Percentiles rank a stretch among this genome's conserved stretches.
These are phyloP conservation scores for Kalmanozyma brasiliensis DNA, from an alignment of 1,284 basidiomycete genomes.

Conservation along the genomic window DNA sequence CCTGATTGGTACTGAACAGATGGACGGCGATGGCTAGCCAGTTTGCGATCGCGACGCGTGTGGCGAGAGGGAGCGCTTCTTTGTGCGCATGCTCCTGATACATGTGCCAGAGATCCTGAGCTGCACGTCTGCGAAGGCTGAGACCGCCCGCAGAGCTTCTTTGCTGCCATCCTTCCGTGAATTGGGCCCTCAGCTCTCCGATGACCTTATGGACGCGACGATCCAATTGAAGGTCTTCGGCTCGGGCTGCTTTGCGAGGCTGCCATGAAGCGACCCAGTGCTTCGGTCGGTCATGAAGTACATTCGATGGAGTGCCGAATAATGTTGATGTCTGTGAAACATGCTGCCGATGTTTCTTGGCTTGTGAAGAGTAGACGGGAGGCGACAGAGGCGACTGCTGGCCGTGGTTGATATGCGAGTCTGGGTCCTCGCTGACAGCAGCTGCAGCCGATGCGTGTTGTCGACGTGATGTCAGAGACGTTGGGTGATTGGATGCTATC, in stretches of 20 bases:
- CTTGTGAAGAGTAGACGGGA: background rate
- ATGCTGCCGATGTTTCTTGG: conserved; percentile 2
- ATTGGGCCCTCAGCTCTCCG: conserved; percentile 1
- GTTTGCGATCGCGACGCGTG: conserved; percentile 16
- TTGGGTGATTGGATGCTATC: too few relatives aligned
- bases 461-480: background rate
- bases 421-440: conserved; percentile 1
- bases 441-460: conserved; percentile 17
- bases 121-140: conserved; percentile 15
- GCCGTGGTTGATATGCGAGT: conserved; percentile 1
- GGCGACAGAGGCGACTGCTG: background rate
- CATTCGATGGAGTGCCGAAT: background rate
- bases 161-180: conserved; percentile 5
- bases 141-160: conserved; percentile 11
- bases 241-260: too few relatives aligned
- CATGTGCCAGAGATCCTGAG: conserved; percentile 20
- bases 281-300: background rate
- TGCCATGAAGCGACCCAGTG: conserved; percentile 28
- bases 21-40: conserved; percentile 4
- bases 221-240: background rate
- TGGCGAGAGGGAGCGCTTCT: conserved; percentile 7
- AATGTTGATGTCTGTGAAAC: background rate
- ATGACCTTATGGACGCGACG: conserved; percentile 4
- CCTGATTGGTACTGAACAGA: conserved; percentile 22
- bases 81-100: conserved; percentile 31